Evolutionary conservation across 441 rosid genomes (phyloP), one percentile per base, ranked within the genome.

Genomic region (Biscutella auriculata): DNA sequence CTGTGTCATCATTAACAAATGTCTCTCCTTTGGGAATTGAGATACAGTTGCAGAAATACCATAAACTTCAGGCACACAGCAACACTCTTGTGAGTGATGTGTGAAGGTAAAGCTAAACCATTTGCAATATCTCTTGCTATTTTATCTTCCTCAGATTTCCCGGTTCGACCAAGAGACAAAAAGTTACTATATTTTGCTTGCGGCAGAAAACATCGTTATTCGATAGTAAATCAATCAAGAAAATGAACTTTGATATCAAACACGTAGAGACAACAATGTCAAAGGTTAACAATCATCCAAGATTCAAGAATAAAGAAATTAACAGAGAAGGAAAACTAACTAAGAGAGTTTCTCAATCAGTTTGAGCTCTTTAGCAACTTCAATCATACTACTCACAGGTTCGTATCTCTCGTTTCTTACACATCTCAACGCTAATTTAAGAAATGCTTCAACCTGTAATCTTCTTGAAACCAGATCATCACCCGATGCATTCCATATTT

Each of bases 291-390:
- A 51, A 32, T 32, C 5, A 23, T 19, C 2, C 23, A 32, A 51
- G 49, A 23, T 19, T 2, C 23, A 32, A 51, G 49, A 50, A 19
- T 32, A n/a, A 4, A 19, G 8, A 60, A 39, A 39, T 32, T 34
- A 15, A 53, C 32, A 25, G 21, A 25, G 3, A 5, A 46, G 19
- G 13, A 41, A 21, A 21, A 48, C 12, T 5, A 21, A 48, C 12
- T 5, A 64, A 39, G 57, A 39, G 11, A 57, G 21, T 8, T 35
- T 51, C 70, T 59, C 60, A 43, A 59, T 66, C 27, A 45, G 14
- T 19, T 37, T 52, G 45, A 67, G 66, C 56, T 67, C 71, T 45
- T 52, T 60, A n/a, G 62, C 56, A 37, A 60, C 66, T 15, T 66
- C 71, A 35, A 58, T 16, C 65, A 66, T 51, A 19, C 65, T 9